Percentiles rank a stretch among this genome's conserved stretches.
Conservation (phyloP, 2,329 filamentous ascomycete species). For the Dothideomycetes sp. region DNA sequence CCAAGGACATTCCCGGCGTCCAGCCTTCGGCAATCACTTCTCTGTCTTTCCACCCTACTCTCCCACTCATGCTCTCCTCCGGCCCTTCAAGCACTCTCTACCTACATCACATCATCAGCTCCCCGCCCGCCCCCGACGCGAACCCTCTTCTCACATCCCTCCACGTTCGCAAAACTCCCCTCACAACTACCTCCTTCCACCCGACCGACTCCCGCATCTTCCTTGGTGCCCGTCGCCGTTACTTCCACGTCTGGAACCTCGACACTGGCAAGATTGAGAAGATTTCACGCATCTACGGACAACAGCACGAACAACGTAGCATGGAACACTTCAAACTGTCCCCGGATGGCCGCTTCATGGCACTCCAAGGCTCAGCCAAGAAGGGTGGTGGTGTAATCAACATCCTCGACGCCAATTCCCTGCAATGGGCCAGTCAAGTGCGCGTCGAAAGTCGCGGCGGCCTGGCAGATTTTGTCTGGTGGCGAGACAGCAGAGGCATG, state of each 20-base stretch:
- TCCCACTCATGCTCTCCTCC: constrained; percentile 81
- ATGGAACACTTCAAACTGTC: constrained; percentile 89
- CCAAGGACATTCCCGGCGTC: constrained; percentile 70
- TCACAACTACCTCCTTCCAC: constrained; percentile 74
- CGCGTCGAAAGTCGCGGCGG: constrained; percentile 73
- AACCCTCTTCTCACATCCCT: constrained; percentile 87
- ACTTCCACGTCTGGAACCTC: constrained; percentile 92
- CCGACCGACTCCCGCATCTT: constrained; percentile 64
- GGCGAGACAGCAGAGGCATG: constrained; percentile 71
- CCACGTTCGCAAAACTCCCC: constrained; percentile 72
- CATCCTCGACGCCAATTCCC: constrained; percentile 64
- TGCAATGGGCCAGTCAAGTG: constrained; percentile 79
- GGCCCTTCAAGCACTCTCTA: constrained; percentile 77
- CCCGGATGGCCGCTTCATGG: constrained; percentile 79
- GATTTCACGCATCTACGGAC: constrained; percentile 62
- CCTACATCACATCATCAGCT: constrained; percentile 75
- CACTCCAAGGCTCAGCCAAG: constrained; percentile 63
- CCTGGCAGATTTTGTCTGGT: constrained; percentile 88
- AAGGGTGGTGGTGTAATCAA: constrained; percentile 87
- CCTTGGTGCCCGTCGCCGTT: constrained; percentile 76
- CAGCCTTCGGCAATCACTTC: constrained; percentile 71
- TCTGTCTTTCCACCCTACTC: constrained; percentile 78
- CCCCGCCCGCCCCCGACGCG: constrained; percentile 58
- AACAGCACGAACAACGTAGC: constrained; percentile 69
- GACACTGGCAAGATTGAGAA: constrained; percentile 73